Evolutionary conservation across 2,329 filamentous ascomycete genomes (phyloP).

Genomic region (Colletotrichum euphorbiae): DNA sequence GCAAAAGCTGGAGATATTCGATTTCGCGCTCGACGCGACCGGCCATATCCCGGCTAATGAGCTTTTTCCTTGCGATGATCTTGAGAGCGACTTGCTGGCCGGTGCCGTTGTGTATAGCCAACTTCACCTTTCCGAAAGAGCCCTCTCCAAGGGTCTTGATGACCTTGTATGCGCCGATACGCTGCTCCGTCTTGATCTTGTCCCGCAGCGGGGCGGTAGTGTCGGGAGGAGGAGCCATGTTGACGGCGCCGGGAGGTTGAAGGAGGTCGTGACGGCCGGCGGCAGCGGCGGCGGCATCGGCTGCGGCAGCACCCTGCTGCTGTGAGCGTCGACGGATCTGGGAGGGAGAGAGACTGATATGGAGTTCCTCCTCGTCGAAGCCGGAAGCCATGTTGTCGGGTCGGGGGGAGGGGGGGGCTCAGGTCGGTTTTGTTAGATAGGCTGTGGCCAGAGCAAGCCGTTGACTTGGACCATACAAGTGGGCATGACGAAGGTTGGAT

Average conservation of each 20-base stretch:
- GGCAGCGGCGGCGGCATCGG: slow-evolving; percentile 39
- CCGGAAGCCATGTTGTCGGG: slow-evolving; percentile 60
- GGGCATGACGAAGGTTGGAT: slow-evolving; percentile 41
- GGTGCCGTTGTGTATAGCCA: slow-evolving; percentile 91
- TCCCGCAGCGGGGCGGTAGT: slow-evolving; percentile 48
- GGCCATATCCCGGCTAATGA: slow-evolving; percentile 97
- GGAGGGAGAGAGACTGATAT: slow-evolving; percentile 70
- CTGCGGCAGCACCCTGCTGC: slow-evolving; percentile 34
- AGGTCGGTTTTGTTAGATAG: slow-evolving; percentile 39
- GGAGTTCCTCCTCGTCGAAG: slow-evolving; percentile 86
- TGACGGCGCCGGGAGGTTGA: slow-evolving; percentile 46
- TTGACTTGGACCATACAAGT: slow-evolving; percentile 38
- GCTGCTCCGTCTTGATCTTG: slow-evolving; percentile 77
- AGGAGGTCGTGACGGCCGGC: slow-evolving; percentile 42
- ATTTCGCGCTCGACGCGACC: slow-evolving; percentile 98
- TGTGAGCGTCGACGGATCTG: slow-evolving; percentile 65
- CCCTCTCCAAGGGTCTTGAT: slow-evolving; percentile 93
- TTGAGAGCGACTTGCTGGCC: slow-evolving; percentile 97
- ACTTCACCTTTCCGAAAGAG: slow-evolving; percentile 98
- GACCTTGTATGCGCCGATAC: slow-evolving; percentile 92
- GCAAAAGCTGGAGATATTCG: slow-evolving; percentile 93
- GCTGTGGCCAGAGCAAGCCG: slow-evolving; percentile 39
- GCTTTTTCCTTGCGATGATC: slow-evolving; percentile 95
- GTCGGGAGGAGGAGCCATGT: slow-evolving; percentile 47
- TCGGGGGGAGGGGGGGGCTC: slow-evolving; percentile 25